Conservation (phyloP, 2,329 filamentous ascomycete genomes). For the Sporothrix brunneoviolacea region DNA sequence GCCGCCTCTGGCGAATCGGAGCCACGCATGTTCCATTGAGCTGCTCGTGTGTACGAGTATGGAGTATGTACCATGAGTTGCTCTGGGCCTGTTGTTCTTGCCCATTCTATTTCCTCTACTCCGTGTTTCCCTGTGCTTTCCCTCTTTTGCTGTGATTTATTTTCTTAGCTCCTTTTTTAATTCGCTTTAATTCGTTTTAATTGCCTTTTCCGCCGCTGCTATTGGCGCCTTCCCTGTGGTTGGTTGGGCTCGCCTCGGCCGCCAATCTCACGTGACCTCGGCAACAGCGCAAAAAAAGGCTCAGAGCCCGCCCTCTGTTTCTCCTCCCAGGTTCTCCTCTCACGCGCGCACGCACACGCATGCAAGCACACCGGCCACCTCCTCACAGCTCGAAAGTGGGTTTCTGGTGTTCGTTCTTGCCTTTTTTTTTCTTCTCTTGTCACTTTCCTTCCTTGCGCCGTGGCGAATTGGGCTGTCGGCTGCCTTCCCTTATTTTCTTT, state of each 20-base stretch:
- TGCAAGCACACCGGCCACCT: slow-evolving; percentile 2
- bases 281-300: slow-evolving; percentile 12
- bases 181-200: not conserved
- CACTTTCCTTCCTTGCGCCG: not conserved
- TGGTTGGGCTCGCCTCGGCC: slow-evolving; percentile 4
- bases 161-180: too few relatives aligned
- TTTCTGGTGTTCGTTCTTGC: not conserved
- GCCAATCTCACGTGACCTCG: slow-evolving; percentile 7
- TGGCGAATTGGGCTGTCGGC: not conserved
- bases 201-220: not conserved
- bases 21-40: too few relatives aligned
- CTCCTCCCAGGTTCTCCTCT: not conserved
- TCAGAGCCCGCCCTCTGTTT: slow-evolving; percentile 12
- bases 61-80: too few relatives aligned
- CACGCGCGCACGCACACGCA: not conserved
- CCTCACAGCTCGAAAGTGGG: not conserved
- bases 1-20: too few relatives aligned
- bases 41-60: too few relatives aligned
- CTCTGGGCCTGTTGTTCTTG: too few relatives aligned
- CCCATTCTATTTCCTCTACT: too few relatives aligned
- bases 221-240: slow-evolving; percentile 3
- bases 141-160: too few relatives aligned
- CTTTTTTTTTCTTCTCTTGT: not conserved
- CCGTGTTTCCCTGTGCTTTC: too few relatives aligned
- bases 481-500: not conserved